These are phyloP conservation scores for Globisporangium orthogonon DNA, from an alignment of 352 stramenopile species.

Conservation along the genomic window DNA sequence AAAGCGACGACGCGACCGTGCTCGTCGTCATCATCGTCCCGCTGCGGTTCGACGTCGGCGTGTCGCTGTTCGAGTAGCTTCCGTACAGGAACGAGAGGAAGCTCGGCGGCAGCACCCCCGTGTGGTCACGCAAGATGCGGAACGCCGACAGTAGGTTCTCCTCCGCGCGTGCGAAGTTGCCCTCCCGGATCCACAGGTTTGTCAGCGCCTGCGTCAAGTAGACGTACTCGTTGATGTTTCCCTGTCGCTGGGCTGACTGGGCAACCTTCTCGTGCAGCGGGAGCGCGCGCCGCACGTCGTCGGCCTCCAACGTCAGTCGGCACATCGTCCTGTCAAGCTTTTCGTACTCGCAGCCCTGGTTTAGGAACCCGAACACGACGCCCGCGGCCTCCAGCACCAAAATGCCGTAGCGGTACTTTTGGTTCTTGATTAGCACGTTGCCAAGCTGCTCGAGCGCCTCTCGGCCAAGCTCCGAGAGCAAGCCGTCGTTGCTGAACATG, in stretches of 20 bases:
- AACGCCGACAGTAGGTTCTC: conserved; percentile 57
- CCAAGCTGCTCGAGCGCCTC: conserved; percentile 65
- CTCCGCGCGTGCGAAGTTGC: conserved; percentile 68
- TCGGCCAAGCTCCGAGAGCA: conserved; percentile 64
- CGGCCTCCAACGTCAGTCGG: conserved; percentile 63
- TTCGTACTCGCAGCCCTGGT: conserved; percentile 70
- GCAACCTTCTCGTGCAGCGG: conserved; percentile 79
- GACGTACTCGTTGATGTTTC: conserved; percentile 83
- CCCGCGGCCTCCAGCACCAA: conserved; percentile 69
- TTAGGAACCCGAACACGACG: conserved; percentile 53
- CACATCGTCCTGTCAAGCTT: conserved; percentile 71
- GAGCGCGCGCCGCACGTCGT: conserved; percentile 69
- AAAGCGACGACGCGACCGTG: conserved; percentile 57
- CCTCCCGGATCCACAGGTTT: conserved; percentile 72
- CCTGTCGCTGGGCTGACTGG: conserved; percentile 49
- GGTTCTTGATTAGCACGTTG: conserved; percentile 79
- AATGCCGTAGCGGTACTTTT: conserved; percentile 84
- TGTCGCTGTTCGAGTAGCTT: conserved; percentile 52
- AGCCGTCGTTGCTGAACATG: conserved; percentile 70
- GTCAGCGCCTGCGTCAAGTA: conserved; percentile 80
- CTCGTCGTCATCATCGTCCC: conserved; percentile 65
- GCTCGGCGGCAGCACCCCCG: conserved; percentile 52
- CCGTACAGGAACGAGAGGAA: conserved; percentile 46
- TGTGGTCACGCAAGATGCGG: conserved; percentile 65
- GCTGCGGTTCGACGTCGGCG: conserved; percentile 41